Evolutionary conservation across 2,329 filamentous ascomycete genomes (phyloP), one percentile per base, ranked within the genome.

Genomic region (Trichocomaceae sp.): DNA sequence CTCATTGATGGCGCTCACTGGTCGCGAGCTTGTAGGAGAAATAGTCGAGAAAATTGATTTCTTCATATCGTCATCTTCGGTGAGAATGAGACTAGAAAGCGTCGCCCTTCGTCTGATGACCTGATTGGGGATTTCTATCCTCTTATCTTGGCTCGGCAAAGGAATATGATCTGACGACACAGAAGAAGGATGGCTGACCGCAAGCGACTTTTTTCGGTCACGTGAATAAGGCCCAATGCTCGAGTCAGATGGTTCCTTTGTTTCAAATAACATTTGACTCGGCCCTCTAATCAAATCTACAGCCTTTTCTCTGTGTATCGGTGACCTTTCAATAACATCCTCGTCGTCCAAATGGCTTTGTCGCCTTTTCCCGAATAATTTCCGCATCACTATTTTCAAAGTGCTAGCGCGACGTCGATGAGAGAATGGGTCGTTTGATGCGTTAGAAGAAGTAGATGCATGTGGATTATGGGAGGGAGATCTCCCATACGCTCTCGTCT

Each of bases 371-470:
- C 67, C 72, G 61, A 75, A 75, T 45, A 75, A 68, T 60, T 70
- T 75, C 49, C 70, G 69, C 72, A 74, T 74, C n/a, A 74, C 70
- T 2, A 68, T 72, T 56, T 71, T 74, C 50, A 74, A 54, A 2
- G 72, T 72, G 54, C 72, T 74, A 9, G 67, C 71, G 5, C 70
- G 71, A 12, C 72, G 69, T 48, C 69, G 70, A 58, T 73, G 71
- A 13, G 61, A 61, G 33, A 62, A 54, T 1, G 67, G 59, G 1
- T 59, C 58, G 17, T 63, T 62, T 7, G 60, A 60, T 26, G 60
- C 49, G 13, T 62, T 52, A 12, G 59, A 65, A 23, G 66, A 61
- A 22, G 63, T 57, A 8, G 62, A 61, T 22, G 60, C 59, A 17
- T 66, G 62, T 1, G 63, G 58, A 15, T 59, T 56, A 20, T 62